Evolutionary conservation across 306 rosid species (phyloP), one percentile per base, ranked within the genome.

Genomic region (Morella rubra): DNA sequence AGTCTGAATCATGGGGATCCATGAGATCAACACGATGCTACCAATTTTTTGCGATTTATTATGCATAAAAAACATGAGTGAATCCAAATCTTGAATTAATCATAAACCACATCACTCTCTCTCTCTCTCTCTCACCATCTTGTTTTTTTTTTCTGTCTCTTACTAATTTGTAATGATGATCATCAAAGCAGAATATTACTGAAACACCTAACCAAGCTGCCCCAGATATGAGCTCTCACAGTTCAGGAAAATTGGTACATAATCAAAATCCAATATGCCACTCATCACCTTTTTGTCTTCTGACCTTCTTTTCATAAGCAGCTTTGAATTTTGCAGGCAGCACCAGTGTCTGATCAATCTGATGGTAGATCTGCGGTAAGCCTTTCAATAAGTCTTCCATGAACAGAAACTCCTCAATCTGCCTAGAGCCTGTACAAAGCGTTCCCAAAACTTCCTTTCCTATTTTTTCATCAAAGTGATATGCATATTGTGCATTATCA

Each of bases 311-410:
- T 49, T 72, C 15, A 47, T 59, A 53, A 81, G 27, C 27, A 16
- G 73, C 55, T 56, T 62, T 56, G 71, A 69, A 54, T 77, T 27
- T 68, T 82, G 70, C 80, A 79, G 89, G 73, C 44, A 53, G 15
- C 46, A 10, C 37, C 76, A 24, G 16, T 8, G 5, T 44, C 76
- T 44, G 12, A 77, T 27, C 79, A 79, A 56, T 14, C 62, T 20
- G 80, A 81, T 58, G 78, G 78, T 55, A 84, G 87, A 83, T 12
- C 55, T 10, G 82, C 70, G 87, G 90, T 78, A 78, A 27, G 82
- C 70, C 6, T 27, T 6, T 1, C 42, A 52, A 5, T 24, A 16
- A n/a, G 37, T 12, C n/a, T n/a, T 72, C 19, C 61, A 44, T 14
- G 2, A 6, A 70, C 69, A 46, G 3, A n/a, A 5, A 13, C 45